Percentiles rank a stretch among this genome's conserved stretches.
Conservation (phyloP, 192 early-diverging fungal species). For the Umbelopsis vinacea region DNA sequence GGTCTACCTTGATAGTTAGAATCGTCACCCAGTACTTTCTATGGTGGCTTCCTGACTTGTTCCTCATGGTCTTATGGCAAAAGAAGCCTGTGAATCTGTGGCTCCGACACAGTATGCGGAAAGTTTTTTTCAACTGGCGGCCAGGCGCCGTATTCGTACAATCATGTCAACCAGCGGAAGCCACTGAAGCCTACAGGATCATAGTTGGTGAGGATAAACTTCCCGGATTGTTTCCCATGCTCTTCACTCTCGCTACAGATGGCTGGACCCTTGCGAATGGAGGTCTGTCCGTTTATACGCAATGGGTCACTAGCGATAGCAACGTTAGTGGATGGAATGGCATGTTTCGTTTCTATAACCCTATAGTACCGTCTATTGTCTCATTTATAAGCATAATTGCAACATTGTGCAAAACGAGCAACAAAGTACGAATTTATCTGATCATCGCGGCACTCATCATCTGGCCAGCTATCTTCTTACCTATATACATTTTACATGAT, state of each 20-base stretch:
- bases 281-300: background rate
- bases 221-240: background rate
- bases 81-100: background rate
- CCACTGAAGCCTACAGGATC: background rate
- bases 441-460: background rate
- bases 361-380: background rate
- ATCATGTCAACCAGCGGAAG: background rate
- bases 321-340: background rate
- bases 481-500: background rate
- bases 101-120: background rate
- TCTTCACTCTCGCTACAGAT: background rate
- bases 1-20: background rate
- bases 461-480: conserved; percentile 1
- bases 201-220: background rate
- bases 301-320: background rate
- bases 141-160: background rate
- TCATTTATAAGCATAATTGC: background rate
- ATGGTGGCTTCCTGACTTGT: conserved; percentile 4
- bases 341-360: background rate
- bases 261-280: background rate
- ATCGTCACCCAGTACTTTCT: background rate
- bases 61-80: conserved; percentile 4
- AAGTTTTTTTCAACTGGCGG: background rate
- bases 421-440: background rate
- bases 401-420: background rate